Evolutionary conservation across 257 asterid species (phyloP).

Genomic region (Solanum lignicaule): DNA sequence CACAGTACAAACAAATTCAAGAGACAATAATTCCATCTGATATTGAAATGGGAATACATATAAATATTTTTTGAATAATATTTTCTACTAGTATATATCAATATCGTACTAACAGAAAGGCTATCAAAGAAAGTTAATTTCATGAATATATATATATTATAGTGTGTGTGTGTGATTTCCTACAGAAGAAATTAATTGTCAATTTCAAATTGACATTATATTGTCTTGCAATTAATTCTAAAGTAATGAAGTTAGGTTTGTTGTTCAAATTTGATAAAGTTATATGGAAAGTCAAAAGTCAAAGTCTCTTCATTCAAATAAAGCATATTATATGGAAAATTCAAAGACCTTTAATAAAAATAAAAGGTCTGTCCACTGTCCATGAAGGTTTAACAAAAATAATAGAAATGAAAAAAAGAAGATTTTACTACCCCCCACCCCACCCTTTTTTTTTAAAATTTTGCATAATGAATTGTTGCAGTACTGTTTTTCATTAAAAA

Average conservation of each 20-base stretch:
- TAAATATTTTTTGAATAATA: too few relatives aligned
- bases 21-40: neutral
- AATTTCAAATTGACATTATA: too few relatives aligned
- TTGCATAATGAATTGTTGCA: neutral
- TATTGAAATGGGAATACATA: too few relatives aligned
- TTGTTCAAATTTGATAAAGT: neutral
- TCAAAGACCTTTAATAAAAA: neutral
- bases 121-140: neutral
- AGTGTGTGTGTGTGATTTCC: neutral
- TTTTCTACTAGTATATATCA: neutral
- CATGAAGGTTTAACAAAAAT: neutral
- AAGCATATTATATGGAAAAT: neutral
- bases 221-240: neutral
- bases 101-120: neutral
- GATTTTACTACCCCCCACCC: too few relatives aligned
- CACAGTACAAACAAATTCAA: neutral
- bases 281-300: neutral
- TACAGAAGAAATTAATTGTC: neutral
- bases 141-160: neutral
- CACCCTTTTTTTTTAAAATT: too few relatives aligned
- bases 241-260: neutral
- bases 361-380: neutral
- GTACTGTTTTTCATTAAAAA: neutral
- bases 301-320: neutral
- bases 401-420: neutral